Base-by-base conservation (phyloP, 1,139 yeast species). In the Hansenula sp. region DNA sequence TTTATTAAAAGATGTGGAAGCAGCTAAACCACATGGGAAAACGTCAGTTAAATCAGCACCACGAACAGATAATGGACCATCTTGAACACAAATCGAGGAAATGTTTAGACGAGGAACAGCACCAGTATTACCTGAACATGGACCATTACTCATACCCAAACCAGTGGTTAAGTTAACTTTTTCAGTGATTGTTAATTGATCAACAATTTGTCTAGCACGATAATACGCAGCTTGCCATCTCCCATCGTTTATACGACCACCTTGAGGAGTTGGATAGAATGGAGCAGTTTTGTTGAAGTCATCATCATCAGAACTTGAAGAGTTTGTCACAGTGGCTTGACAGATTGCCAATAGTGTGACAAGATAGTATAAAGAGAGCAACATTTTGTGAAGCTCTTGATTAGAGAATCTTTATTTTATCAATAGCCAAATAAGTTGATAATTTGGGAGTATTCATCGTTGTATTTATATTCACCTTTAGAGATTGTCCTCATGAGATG, bases 91-190 rank as follows among this genome's bases (percentile, higher is more conserved):
- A 6, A 79, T 52, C 22, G 72, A 68, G 2, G 77, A 72, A 47
- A 77, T 72, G 4, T 75, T 76, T 28, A 77, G 58, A 17, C 82
- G 57, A 18, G 78, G 78, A 29, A 77, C 69, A 9, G 74, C 62
- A 0, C 82, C 83, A 2, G 84, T 75, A 53, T 75, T 73, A 12
- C 84, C 84, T 10, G 75, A 68, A 57, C 84, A 79, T 2, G 78
- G 78, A n/a, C 79, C 81, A 13, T 71, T 64, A 9, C 73, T 70
- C 74, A 77, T 73, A 17, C 82, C 79, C 9, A 76, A 66, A 8
- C 84, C 84, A 4, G 82, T 73, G 5, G 84, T 78, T 40, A 78
- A 57, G 53, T 78, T 77, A 37, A 74, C 80, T 52, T 77, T 78
- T 54, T 79, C 84, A 6, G 69, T 60, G 34, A 74, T 67, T 1